These are phyloP conservation scores for Pseudocercospora pini-densiflorae DNA, from an alignment of 2,329 filamentous ascomycete species.

Conservation along the genomic window DNA sequence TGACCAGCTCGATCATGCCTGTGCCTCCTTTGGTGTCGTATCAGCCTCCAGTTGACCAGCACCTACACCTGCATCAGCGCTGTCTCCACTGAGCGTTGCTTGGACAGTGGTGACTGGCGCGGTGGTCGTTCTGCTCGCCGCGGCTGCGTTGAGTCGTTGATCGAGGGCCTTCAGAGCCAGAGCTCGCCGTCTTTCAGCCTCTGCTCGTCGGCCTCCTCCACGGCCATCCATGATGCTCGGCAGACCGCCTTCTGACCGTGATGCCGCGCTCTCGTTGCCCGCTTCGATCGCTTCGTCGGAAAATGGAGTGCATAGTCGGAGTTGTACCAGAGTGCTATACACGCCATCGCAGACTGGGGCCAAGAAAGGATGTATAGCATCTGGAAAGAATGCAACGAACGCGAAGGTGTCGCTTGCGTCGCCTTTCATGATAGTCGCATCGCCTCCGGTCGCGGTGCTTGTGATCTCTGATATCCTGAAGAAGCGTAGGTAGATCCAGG, in stretches of 20 bases:
- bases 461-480: slow-evolving; percentile 70
- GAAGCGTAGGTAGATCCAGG: slow-evolving; percentile 96
- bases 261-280: slow-evolving; percentile 71
- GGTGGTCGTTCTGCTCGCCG: slow-evolving; percentile 39
- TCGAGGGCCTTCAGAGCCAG: slow-evolving; percentile 90
- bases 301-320: slow-evolving; percentile 84
- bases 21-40: neutral
- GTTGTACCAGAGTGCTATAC: slow-evolving; percentile 73
- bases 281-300: slow-evolving; percentile 78
- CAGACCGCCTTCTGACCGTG: slow-evolving; percentile 64
- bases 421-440: slow-evolving; percentile 68
- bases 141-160: slow-evolving; percentile 86
- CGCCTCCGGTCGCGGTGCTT: slow-evolving; percentile 54
- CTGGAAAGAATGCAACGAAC: slow-evolving; percentile 94
- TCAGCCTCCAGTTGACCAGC: neutral
- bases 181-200: slow-evolving; percentile 87
- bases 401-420: slow-evolving; percentile 97
- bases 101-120: slow-evolving; percentile 29
- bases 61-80: neutral
- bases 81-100: slow-evolving; percentile 20
- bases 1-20: neutral
- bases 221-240: slow-evolving; percentile 61
- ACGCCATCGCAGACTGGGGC: slow-evolving; percentile 73
- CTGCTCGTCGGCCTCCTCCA: slow-evolving; percentile 64
- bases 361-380: slow-evolving; percentile 77